These are phyloP conservation scores for Emericellopsis cladophorae DNA, from an alignment of 2,329 filamentous ascomycete species.

Conservation along the genomic window DNA sequence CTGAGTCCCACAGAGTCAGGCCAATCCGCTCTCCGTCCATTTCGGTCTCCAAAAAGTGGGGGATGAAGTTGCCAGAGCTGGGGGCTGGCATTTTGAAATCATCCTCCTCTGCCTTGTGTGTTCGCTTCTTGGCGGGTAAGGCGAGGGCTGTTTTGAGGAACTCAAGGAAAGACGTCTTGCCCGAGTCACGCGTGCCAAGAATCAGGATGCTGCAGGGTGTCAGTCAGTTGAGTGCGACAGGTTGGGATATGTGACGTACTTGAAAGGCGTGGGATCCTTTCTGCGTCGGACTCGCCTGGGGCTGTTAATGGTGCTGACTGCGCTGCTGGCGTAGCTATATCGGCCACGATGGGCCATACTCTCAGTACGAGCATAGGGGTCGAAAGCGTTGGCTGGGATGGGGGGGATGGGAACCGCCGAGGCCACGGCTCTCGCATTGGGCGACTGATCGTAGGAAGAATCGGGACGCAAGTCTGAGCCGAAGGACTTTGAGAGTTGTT, in stretches of 20 bases:
- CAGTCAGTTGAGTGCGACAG: neutral
- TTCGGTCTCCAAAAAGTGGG: slow-evolving; percentile 87
- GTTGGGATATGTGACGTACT: slow-evolving; percentile 38
- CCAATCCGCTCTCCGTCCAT: slow-evolving; percentile 87
- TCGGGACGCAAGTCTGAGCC: slow-evolving; percentile 48
- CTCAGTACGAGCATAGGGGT: slow-evolving; percentile 73
- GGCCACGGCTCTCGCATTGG: slow-evolving; percentile 23
- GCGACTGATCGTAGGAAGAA: slow-evolving; percentile 27
- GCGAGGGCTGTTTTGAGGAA: slow-evolving; percentile 83
- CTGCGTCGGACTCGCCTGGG: slow-evolving; percentile 82
- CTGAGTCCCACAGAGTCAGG: slow-evolving; percentile 91
- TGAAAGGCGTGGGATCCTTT: slow-evolving; percentile 96
- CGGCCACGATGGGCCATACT: slow-evolving; percentile 96
- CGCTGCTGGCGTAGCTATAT: slow-evolving; percentile 91
- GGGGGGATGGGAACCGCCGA: slow-evolving; percentile 38
- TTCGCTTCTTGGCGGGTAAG: slow-evolving; percentile 67
- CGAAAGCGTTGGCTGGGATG: slow-evolving; percentile 48
- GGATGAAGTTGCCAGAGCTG: slow-evolving; percentile 61
- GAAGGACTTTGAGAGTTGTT: slow-evolving; percentile 31
- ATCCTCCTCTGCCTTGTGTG: slow-evolving; percentile 43
- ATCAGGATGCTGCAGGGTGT: slow-evolving; percentile 60
- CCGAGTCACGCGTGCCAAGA: slow-evolving; percentile 73
- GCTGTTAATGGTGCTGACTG: slow-evolving; percentile 83
- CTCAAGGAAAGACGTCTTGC: slow-evolving; percentile 94
- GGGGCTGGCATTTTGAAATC: slow-evolving; percentile 38